Percentiles rank a stretch among this genome's conserved stretches.
phyloP scores from a whole-genome alignment of 768 basidiomycete species.

The Glaciozyma martinii region DNA sequence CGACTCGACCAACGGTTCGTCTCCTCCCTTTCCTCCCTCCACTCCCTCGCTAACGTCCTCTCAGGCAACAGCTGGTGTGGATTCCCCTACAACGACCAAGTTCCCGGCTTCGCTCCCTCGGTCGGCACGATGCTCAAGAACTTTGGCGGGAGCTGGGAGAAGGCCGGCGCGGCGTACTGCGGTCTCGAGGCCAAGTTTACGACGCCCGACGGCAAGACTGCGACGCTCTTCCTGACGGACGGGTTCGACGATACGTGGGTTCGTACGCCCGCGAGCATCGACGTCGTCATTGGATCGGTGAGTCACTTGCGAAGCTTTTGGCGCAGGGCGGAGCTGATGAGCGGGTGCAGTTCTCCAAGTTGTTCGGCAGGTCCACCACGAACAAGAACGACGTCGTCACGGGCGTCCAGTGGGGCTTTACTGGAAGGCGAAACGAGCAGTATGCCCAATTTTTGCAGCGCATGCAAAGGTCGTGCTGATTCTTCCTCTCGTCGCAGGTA shows the following conservation, averaged over 20 bases:
- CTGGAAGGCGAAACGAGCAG: constrained; percentile 27
- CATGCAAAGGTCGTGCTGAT: background rate
- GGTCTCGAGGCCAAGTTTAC: constrained; percentile 28
- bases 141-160: constrained; percentile 18
- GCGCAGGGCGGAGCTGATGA: background rate
- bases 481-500: background rate
- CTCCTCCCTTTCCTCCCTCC: background rate
- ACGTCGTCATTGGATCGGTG: constrained; percentile 14
- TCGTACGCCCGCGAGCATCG: constrained; percentile 13
- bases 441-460: background rate
- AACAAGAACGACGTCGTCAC: constrained; percentile 30
- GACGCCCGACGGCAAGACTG: constrained; percentile 17
- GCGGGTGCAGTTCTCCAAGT: constrained; percentile 7
- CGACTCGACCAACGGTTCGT: background rate
- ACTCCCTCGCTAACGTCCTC: background rate
- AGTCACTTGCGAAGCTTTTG: background rate
- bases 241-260: constrained; percentile 31
- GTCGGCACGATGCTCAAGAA: constrained; percentile 27
- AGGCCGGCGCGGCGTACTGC: constrained; percentile 30
- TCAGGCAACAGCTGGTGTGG: background rate
- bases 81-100: background rate
- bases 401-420: constrained; percentile 27
- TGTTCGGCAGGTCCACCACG: constrained; percentile 12
- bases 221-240: constrained; percentile 27
- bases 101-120: background rate